Base-by-base conservation (phyloP, 805 yeast species). In the Deakozyma indianensis region DNA sequence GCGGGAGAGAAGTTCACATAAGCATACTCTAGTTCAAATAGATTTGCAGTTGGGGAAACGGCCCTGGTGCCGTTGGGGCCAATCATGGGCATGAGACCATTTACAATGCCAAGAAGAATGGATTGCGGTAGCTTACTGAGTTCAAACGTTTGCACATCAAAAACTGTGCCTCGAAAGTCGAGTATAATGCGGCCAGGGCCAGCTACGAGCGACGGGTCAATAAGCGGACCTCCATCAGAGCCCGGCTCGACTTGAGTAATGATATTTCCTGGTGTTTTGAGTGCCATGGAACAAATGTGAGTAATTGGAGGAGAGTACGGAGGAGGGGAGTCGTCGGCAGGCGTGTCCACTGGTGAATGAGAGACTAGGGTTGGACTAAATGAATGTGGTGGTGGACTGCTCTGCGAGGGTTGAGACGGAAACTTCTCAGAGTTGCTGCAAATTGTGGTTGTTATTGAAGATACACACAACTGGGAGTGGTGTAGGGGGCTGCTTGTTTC, bases 41-140 rank as follows among this genome's bases (percentile, higher is more conserved):
- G 5, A 20, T n/a, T 32, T 7, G 38, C 38, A 7, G 38, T 32
- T 7, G 18, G 38, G 18, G 38, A 32, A 20, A 32, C 16, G 11
- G 38, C 38, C 7, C 38, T 14, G 18, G 38, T 32, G 38, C 38
- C 38, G 38, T 32, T 32, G 18, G 38, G 38, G 18, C 38, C 38
- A n/a, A 32, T n/a, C 38, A 32, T 32, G 18, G 38, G 38, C 38
- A 32, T 32, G 38, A 86, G 94, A 38, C 96, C 95, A 52, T 83
- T 85, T 14, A n/a, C 5, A 21, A 92, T 66, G 55, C 96, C 84
- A 45, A 88, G 73, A 47, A 92, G 66, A 22, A 92, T 77, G 49
- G 88, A 78, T 59, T 92, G 98, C 0, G 98, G 98, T 25, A 92
- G 67, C 44, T 86, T 78, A 85, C 88, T 80, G 52, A 92, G 71